Percentiles rank a stretch among this genome's conserved stretches.
phyloP scores from a whole-genome alignment of 129 eudicot species.

The Lactuca sativa region DNA sequence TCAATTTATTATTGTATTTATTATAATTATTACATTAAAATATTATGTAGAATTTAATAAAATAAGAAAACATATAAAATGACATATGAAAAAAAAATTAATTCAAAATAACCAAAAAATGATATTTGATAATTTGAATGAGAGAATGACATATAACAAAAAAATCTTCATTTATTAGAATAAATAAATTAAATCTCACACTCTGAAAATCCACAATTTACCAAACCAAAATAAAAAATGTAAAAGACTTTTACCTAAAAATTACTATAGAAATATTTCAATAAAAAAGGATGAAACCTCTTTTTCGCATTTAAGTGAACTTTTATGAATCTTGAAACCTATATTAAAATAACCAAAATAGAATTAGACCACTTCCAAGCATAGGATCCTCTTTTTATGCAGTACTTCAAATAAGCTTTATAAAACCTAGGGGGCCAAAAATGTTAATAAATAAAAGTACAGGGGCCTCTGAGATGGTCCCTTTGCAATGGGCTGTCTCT shows the following conservation, averaged over 20 bases:
- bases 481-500: conserved; percentile 33
- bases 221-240: neutral
- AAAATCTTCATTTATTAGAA: too few species aligned
- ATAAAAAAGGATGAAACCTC: neutral
- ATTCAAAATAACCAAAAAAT: too few species aligned
- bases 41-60: too few species aligned
- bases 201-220: too few species aligned
- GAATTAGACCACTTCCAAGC: conserved; percentile 22
- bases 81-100: too few species aligned
- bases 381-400: conserved; percentile 25
- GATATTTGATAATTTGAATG: too few species aligned
- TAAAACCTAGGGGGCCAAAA: conserved; percentile 5
- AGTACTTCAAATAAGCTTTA: neutral
- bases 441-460: conserved; percentile 14
- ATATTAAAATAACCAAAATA: neutral
- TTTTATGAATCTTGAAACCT: neutral
- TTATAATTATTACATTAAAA: too few species aligned
- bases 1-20: too few species aligned
- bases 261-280: neutral
- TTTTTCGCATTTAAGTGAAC: neutral
- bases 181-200: too few species aligned
- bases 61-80: too few species aligned
- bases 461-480: conserved; percentile 39
- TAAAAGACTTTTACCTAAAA: neutral
- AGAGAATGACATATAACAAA: too few species aligned